Evolutionary conservation across 2,329 filamentous ascomycete species (phyloP).

Genomic region (Coniella lustricola): DNA sequence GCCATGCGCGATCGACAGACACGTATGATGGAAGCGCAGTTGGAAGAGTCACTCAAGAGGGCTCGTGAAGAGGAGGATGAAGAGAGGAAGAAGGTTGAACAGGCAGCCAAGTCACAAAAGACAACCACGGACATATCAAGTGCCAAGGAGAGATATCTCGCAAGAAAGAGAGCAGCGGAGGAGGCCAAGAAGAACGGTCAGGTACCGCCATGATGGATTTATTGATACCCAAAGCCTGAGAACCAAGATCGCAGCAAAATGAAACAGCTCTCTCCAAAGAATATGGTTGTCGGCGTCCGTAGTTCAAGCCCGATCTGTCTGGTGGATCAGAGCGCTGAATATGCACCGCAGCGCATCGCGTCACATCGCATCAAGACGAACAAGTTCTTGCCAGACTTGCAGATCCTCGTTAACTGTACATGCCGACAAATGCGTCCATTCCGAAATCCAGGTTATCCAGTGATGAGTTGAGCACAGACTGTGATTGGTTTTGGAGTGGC

Average conservation of each 20-base stretch:
- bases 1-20: constrained; percentile 70
- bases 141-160: constrained; percentile 73
- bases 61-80: constrained; percentile 64
- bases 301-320: neutral
- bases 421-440: too few relatives aligned
- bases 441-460: too few relatives aligned
- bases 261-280: neutral
- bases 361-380: too few relatives aligned
- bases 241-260: constrained; percentile 4
- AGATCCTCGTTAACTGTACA: too few relatives aligned
- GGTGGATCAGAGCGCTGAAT: too few relatives aligned
- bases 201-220: constrained; percentile 18
- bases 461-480: neutral
- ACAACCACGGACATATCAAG: constrained; percentile 69
- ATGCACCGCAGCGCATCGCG: too few relatives aligned
- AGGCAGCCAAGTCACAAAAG: constrained; percentile 68
- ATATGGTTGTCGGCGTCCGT: neutral
- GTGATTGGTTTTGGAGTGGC: constrained; percentile 17
- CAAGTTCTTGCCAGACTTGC: too few relatives aligned
- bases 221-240: constrained; percentile 6
- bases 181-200: constrained; percentile 52
- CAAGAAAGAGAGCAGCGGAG: constrained; percentile 67
- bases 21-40: constrained; percentile 70
- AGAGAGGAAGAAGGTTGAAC: constrained; percentile 52
- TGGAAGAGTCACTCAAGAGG: constrained; percentile 66